Base-by-base conservation (phyloP, 768 basidiomycete genomes). In the Cyathus striatus region DNA sequence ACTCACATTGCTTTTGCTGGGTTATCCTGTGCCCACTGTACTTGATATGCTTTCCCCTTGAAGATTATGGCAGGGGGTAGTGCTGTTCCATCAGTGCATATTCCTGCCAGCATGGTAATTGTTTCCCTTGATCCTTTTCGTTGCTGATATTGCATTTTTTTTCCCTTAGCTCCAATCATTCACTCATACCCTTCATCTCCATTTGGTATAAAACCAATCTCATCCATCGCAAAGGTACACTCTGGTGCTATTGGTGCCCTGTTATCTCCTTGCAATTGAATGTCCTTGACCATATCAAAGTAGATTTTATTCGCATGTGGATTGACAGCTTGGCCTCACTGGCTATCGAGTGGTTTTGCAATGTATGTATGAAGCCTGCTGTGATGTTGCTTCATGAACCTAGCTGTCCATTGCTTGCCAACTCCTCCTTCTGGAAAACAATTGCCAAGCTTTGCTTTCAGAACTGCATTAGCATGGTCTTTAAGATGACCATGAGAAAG, bases 21-120 rank as follows among this genome's bases (percentile, higher is more conserved):
- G 50, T 73, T 72, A 21, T 69, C 50, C 42, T 69, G 60, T 4
- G 42, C 44, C 72, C 73, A 75, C 14, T 51, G 59, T 3, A 54
- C 43, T 40, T 61, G 54, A 49, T 52, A 70, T 5, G 45, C 53
- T 21, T 67, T 45, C 2, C 69, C 71, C 42, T 71, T 67, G 50
- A 61, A 63, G 17, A 73, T 72, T 0, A 72, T 58, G 13, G 62
- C 49, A 3, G 73, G 75, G 1, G 58, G 53, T 0, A 61, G 43
- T 0, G 50, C 33, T 1, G 63, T 63, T 0, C 74, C 70, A 61
- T 72, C 61, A 1, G 63, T 59, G 45, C 63, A 62, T 32, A 70
- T 69, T 5, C 62, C 63, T 16, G 57, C 48, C 23, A 70, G 40
- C 1, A 65, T 60, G 5, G 66, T 69, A 20, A 57, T 65, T 34